Conservation (phyloP, 129 eudicot genomes). For the Tagetes erecta region DNA sequence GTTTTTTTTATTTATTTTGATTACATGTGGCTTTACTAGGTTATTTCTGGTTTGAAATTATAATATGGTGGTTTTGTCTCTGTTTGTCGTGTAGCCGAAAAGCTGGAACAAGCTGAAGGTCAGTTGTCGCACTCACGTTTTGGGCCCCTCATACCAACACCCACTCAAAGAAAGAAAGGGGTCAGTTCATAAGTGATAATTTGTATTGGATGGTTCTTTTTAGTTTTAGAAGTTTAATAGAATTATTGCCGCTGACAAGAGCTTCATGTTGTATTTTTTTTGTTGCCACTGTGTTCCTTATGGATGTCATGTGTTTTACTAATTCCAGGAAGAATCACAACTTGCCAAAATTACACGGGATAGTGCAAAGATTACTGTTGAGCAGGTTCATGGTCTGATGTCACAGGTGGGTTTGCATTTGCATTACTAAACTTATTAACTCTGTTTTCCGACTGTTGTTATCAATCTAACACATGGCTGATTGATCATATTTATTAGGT, state of each 20-base stretch:
- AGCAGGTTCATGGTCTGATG: conserved; percentile 98
- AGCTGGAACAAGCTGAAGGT: conserved; percentile 95
- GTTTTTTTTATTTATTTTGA: background rate
- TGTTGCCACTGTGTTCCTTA: conserved; percentile 11
- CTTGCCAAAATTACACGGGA: conserved; percentile 89
- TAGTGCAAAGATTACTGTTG: conserved; percentile 97
- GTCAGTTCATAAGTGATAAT: conserved; percentile 37
- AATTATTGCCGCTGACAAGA: background rate
- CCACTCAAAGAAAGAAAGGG: conserved; percentile 97
- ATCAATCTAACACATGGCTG: background rate
- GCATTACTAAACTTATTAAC: background rate
- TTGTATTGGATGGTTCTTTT: background rate
- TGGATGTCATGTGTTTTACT: conserved; percentile 15
- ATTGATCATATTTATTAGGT: conserved; percentile 43
- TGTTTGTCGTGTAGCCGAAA: conserved; percentile 65
- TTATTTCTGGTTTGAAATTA: background rate
- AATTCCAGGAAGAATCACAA: conserved; percentile 87
- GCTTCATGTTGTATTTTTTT: background rate
- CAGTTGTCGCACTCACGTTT: conserved; percentile 87
- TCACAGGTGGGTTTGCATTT: conserved; percentile 65
- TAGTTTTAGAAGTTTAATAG: background rate
- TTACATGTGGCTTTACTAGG: background rate
- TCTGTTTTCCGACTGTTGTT: background rate
- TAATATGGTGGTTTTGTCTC: background rate
- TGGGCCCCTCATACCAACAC: conserved; percentile 62